phyloP scores from a whole-genome alignment of 2,329 filamentous ascomycete genomes.

The Calonectria montana region DNA sequence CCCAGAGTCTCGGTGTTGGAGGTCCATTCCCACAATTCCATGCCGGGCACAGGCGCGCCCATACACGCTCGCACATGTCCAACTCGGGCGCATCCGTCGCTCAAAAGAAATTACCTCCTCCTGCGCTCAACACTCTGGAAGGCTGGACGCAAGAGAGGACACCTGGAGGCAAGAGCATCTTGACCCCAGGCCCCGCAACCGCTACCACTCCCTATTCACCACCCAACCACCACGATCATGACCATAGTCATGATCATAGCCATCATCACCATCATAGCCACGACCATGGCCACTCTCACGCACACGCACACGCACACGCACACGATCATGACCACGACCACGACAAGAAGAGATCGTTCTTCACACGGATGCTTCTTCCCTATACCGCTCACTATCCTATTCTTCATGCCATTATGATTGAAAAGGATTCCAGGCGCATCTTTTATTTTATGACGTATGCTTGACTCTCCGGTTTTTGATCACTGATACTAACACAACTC shows the following conservation, averaged over 20 bases:
- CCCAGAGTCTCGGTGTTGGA: slow-evolving; percentile 27
- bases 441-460: slow-evolving; percentile 95
- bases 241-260: slow-evolving; percentile 39
- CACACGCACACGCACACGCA: slow-evolving; percentile 42
- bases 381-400: slow-evolving; percentile 79
- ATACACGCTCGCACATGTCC: slow-evolving; percentile 46
- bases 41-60: slow-evolving; percentile 42
- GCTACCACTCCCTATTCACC: slow-evolving; percentile 44
- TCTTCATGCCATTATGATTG: slow-evolving; percentile 85
- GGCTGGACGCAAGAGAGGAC: slow-evolving; percentile 57
- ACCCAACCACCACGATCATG: slow-evolving; percentile 44
- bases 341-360: slow-evolving; percentile 67
- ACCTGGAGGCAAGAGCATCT: slow-evolving; percentile 53
- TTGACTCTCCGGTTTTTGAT: slow-evolving; percentile 3
- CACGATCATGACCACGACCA: slow-evolving; percentile 51
- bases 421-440: slow-evolving; percentile 93
- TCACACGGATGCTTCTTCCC: slow-evolving; percentile 80
- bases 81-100: slow-evolving; percentile 42
- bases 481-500: slow-evolving; percentile 25
- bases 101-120: slow-evolving; percentile 47
- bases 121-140: slow-evolving; percentile 48
- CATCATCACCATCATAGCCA: slow-evolving; percentile 41
- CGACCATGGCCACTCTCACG: slow-evolving; percentile 34
- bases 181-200: slow-evolving; percentile 48
- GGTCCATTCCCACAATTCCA: slow-evolving; percentile 5